Base-by-base conservation (phyloP, 2,329 filamentous ascomycete genomes). In the Penicillium olsonii region DNA sequence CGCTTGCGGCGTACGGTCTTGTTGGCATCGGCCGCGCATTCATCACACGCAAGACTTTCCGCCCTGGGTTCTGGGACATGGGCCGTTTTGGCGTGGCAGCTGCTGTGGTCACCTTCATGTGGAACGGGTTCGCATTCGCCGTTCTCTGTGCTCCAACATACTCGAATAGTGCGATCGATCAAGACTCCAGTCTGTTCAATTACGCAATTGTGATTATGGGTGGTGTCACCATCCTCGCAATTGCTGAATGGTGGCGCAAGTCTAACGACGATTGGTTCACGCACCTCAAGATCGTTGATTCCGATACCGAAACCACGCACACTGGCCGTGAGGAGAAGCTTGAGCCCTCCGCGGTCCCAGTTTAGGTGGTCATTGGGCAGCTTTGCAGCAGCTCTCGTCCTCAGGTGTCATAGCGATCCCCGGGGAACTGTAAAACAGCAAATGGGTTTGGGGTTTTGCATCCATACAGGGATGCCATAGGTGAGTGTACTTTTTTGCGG, bases 81-180 rank as follows among this genome's bases (percentile, higher is more conserved):
- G 73, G 74, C 0, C 58, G 63, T 5, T 66, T 66, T 48, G 75
- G 74, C 48, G 70, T 69, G 39, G 68, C 71, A 0, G 73, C 75
- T 19, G 73, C 75, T 29, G 63, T 73, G 18, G 67, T 77, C 26
- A 66, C 70, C 0, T 69, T 76, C 4, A 49, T 76, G 31, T 77
- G 74, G 74, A 77, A 77, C 41, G 72, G 68, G 0, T 77, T 74
- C 66, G 71, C 75, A 2, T 75, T 76, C 3, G 70, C 73, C 0
- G 68, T 76, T 2, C 61, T 77, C 1, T 76, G 71, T 40, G 72
- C 71, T 0, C 74, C 74, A 0, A 73, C 74, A 22, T 63, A 63
- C 47, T 63, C 64, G 11, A 41, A 63, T 35, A 48, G 35, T 22
- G 39, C 37, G 5, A 63, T 63, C 15, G 50, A 59, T 24, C 5